Base-by-base conservation (phyloP, 495 filamentous ascomycete species). In the Tuber indicum region DNA sequence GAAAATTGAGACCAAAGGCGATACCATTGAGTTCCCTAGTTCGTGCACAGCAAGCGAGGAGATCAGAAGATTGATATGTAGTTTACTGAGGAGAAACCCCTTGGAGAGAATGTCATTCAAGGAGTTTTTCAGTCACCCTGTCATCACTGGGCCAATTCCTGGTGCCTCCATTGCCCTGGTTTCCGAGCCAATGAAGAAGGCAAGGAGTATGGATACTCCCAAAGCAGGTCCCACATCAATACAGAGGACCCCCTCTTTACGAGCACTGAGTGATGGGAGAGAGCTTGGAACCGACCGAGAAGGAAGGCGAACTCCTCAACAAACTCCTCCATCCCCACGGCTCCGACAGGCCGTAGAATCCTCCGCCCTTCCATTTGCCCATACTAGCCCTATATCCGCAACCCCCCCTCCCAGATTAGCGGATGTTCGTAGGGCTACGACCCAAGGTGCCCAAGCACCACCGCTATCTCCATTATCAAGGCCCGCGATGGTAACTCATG, bases 1-100 rank as follows among this genome's bases (percentile, higher is more conserved):
- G 73, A 95, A 90, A 85, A 99, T 99, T 76, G 94, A 98, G 82
- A 91, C 90, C 72, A 89, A 89, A 17, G 91, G 94, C 58, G 96
- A 97, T 81, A 86, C 88, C 74, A 96, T 98, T 83, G 89, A 86
- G 75, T 98, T 98, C 76, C 89, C 92, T 0, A 89, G 91, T 75
- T 92, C 93, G 26, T 88, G 88, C 46, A 85, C 88, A 58, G 87
- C 91, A n/a, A 95, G 90, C 75, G 85, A 90, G 69, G 90, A 91
- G 16, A 89, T 98, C 84, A 97, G 97, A 84, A 86, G 86, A n/a
- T 83, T 97, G 43, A 93, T 98, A 74, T 89, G 92, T 19, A 87
- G 85, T 21, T 89, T 99, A 39, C 84, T 99, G 78, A 97, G 94
- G 86, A 90, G 92, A 72, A 93, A 90, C 70, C 94, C 96, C 0